Base-by-base conservation (phyloP, 208 protist genomes). In the Angomonas deanei region DNA sequence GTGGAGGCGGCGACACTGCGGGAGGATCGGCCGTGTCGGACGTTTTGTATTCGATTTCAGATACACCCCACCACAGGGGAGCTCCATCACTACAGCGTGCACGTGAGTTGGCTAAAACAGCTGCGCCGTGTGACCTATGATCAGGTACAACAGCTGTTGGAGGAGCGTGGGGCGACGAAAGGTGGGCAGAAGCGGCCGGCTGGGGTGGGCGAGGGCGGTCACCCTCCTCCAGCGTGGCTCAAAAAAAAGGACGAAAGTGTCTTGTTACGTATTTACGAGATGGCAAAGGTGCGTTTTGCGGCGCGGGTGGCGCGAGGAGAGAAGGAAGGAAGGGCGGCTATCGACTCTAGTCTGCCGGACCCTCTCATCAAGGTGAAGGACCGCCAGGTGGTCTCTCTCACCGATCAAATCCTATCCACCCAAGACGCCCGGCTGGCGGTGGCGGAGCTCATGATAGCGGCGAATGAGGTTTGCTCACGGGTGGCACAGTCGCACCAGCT, bases 371-470 rank as follows among this genome's bases (percentile, higher is more conserved):
- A 78, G 39, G 84, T 92, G 6, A 32, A 67, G 1, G 77, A 71
- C 28, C 80, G 70, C n/a, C 39, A 54, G 17, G 88, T 94, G 15
- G 15, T 88, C 17, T 82, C 80, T 15, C 72, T 92, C 32, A 70
- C 71, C 15, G 88, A 94, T 53, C 84, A 92, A 64, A 69, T 92
- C 26, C 57, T 94, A 32, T 82, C 76, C 61, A 94, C 88, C 17
- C 74, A 81, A 42, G 84, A 94, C 36, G 86, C 90, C 0, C 80
- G 86, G 27, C 66, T 93, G 10, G 80, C 85, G 10, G 90, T 96
- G 23, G 86, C 86, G 36, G 86, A 96, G 75, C 76, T 96, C 42
- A 96, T 96, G 90, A 96, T 96, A 28, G 90, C 90, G 13, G 90
- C 90, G 0, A 96, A 96, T 62, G 90, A 96, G 69, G 90, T 91